These are phyloP conservation scores for Salinomyces thailandicus DNA, from an alignment of 2,329 filamentous ascomycete species.

Conservation along the genomic window DNA sequence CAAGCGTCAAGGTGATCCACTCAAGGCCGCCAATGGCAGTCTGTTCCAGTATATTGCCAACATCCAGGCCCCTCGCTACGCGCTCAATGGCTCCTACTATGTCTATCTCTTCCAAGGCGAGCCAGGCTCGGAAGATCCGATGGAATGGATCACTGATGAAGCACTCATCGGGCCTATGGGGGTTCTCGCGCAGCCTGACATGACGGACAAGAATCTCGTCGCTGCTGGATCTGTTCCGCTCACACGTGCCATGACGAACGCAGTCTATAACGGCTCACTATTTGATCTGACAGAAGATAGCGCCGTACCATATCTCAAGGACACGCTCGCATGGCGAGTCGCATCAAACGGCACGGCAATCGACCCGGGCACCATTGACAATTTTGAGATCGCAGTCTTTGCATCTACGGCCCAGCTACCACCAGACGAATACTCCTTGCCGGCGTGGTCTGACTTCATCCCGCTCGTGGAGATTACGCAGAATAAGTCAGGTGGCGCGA, in stretches of 20 bases:
- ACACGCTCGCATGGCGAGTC: conserved; percentile 28
- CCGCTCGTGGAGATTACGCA: conserved; percentile 18
- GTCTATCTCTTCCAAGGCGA: conserved; percentile 59
- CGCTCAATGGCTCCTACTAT: conserved; percentile 50
- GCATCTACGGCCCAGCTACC: conserved; percentile 24
- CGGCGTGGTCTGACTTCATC: conserved; percentile 15
- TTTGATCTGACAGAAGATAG: conserved; percentile 16
- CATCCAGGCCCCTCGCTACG: conserved; percentile 50
- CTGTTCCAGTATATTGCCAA: conserved; percentile 61
- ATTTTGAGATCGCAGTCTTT: conserved; percentile 31
- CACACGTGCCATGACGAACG: conserved; percentile 31
- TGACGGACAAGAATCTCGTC: conserved; percentile 16
- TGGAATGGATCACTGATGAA: conserved; percentile 40
- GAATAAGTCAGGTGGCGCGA: conserved; percentile 18
- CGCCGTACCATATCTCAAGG: conserved; percentile 23
- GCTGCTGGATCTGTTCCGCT: conserved; percentile 36
- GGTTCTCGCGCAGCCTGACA: conserved; percentile 25
- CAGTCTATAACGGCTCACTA: conserved; percentile 23
- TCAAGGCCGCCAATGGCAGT: conserved; percentile 26
- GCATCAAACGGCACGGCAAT: conserved; percentile 22
- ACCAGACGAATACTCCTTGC: conserved; percentile 9
- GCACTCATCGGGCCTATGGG: conserved; percentile 53
- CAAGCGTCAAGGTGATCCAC: conserved; percentile 1
- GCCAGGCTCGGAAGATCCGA: conserved; percentile 30
- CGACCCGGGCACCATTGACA: conserved; percentile 23